Evolutionary conservation across 768 basidiomycete genomes (phyloP), one percentile per base, ranked within the genome.

Genomic region (Zangia roseola): DNA sequence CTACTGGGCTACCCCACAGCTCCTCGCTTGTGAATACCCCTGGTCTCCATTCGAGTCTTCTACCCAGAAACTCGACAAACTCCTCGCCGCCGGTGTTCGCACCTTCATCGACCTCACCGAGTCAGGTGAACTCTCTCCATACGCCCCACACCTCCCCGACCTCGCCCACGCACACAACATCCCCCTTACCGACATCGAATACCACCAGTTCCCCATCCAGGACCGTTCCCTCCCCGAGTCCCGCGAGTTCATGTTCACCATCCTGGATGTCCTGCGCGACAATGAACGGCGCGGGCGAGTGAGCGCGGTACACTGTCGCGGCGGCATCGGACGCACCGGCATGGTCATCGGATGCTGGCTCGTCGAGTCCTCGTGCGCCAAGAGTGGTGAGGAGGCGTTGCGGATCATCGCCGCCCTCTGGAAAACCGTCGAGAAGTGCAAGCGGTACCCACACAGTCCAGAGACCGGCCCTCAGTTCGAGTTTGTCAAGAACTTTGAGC

Each of bases 101-200:
- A 88, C 88, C 5, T 90, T 90, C 67, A 83, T 90, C 64, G 88
- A 91, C 71, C 80, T 91, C 60, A 91, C 88, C n/a, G 88, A 91
- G 58, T 71, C 71, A n/a, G 83, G 84, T 36, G 88, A 91, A 67
- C 80, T 91, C 39, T 72, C 76, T 19, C 81, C 87, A 0, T 91
- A 90, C 65, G 71, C 72, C 16, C 71, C 75, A 25, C 73, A 74
- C 61, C 79, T 91, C 53, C 65, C 71, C 40, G 59, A 67, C 35
- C 80, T 84, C 45, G 82, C 83, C 5, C 60, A 62, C 9, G 68
- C 77, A 9, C 76, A 87, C 20, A 76, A 74, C 45, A 82, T 89
- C 33, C 79, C 81, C 54, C 64, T 71, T 19, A 43, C 61, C 34
- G 69, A 75, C 8, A 75, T 91, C 65, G 81, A 84, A 57, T 91